These are phyloP conservation scores for Trametes polyzona DNA, from an alignment of 1,284 basidiomycete genomes.

Conservation along the genomic window DNA sequence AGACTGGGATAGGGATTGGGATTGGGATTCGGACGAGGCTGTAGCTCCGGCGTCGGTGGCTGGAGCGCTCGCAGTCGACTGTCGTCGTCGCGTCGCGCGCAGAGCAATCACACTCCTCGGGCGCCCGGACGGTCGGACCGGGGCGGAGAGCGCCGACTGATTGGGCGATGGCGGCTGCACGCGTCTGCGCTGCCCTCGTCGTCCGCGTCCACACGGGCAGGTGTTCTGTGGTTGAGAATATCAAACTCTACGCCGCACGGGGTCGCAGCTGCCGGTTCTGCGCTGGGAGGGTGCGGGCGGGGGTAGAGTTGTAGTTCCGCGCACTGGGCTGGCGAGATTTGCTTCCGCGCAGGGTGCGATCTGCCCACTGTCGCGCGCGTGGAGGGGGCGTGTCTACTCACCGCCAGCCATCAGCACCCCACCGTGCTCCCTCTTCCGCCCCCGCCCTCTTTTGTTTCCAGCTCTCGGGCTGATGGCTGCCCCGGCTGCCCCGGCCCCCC, in stretches of 20 bases:
- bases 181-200: too few species aligned
- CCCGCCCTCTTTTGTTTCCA: conserved; percentile 2
- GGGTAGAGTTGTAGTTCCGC: conserved; percentile 15
- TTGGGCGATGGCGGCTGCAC: too few species aligned
- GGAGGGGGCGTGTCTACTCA: conserved; percentile 28
- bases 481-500: conserved; percentile 6
- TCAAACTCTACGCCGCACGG: conserved; percentile 20
- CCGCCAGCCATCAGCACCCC: conserved; percentile 16
- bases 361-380: conserved; percentile 25
- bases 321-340: conserved; percentile 24
- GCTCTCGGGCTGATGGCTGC: neutral
- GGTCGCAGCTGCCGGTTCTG: conserved; percentile 23
- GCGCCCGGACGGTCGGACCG: conserved; percentile 10
- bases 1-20: neutral
- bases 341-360: conserved; percentile 27
- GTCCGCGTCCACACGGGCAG: too few species aligned
- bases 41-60: neutral
- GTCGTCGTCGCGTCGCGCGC: too few species aligned
- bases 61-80: neutral
- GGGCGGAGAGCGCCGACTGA: neutral
- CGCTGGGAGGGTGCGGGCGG: neutral
- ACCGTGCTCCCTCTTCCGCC: neutral
- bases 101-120: neutral
- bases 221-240: conserved; percentile 18
- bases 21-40: neutral